phyloP scores from a whole-genome alignment of 352 stramenopile species.

The Pythium aristosporum region DNA sequence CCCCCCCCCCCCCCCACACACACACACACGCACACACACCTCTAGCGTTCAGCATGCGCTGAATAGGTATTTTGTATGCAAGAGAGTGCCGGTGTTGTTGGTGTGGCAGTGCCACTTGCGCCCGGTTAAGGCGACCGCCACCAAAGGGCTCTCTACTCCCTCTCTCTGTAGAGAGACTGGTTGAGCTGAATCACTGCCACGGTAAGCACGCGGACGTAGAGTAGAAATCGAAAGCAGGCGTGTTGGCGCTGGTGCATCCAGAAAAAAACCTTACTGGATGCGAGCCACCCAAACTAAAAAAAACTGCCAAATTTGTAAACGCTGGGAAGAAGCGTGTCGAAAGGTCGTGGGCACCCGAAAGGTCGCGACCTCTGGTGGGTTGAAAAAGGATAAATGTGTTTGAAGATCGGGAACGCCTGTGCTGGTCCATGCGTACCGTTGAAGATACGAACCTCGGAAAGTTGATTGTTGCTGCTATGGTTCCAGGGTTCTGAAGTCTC shows the following conservation, averaged over 20 bases:
- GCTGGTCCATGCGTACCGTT: constrained; percentile 1
- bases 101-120: too few species aligned
- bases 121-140: too few species aligned
- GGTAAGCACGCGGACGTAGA: too few species aligned
- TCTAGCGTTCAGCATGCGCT: neutral
- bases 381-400: neutral
- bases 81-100: too few species aligned
- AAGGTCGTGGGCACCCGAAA: constrained; percentile 3
- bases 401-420: neutral
- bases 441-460: constrained; percentile 9
- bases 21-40: too few species aligned
- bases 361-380: constrained; percentile 14
- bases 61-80: neutral
- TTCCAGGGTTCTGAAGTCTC: neutral
- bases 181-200: too few species aligned
- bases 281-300: neutral
- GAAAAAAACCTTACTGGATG: neutral
- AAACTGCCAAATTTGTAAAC: neutral
- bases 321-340: neutral
- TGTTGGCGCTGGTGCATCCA: neutral
- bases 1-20: too few species aligned
- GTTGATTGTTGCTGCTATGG: neutral
- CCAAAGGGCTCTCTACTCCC: too few species aligned
- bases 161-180: too few species aligned
- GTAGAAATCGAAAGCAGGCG: too few species aligned